A percentile compares a stretch with the other conserved stretches of the same genome.
Evolutionary conservation across 345 rosid genomes (phyloP).

Genomic region (Arabidopsis arenosa): DNA sequence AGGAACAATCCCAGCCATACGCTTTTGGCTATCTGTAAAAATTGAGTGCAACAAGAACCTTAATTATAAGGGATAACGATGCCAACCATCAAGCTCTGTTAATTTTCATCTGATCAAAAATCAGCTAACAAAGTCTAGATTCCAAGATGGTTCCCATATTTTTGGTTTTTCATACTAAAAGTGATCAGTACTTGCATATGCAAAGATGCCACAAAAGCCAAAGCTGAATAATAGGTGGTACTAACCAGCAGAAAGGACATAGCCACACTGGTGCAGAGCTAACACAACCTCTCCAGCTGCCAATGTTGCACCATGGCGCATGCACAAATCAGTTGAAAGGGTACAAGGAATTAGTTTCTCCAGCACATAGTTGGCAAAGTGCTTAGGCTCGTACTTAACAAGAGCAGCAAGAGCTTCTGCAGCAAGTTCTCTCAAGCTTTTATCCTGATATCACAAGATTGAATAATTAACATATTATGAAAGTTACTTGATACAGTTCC

Average conservation of each 20-base stretch:
- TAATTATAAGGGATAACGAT: constrained; percentile 3
- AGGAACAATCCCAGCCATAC: constrained; percentile 76
- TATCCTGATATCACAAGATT: constrained; percentile 63
- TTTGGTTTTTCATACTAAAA: constrained; percentile 24
- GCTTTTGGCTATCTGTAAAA: constrained; percentile 70
- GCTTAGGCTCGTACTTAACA: constrained; percentile 76
- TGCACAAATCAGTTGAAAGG: constrained; percentile 88
- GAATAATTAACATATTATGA: constrained; percentile 16
- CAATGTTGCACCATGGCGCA: constrained; percentile 94
- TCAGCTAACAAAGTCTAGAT: constrained; percentile 14
- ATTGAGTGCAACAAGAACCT: constrained; percentile 5
- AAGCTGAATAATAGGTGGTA: constrained; percentile 41
- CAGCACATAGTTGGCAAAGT: constrained; percentile 68
- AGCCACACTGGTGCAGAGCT: constrained; percentile 68
- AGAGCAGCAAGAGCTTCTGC: constrained; percentile 88
- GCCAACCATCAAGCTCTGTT: constrained; percentile 16
- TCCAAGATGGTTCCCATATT: constrained; percentile 27
- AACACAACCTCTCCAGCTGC: constrained; percentile 84
- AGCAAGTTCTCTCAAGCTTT: constrained; percentile 91
- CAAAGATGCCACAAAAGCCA: constrained; percentile 15
- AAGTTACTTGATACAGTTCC: constrained; percentile 14
- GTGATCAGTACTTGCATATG: constrained; percentile 4
- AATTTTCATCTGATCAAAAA: constrained; percentile 1
- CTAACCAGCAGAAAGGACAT: constrained; percentile 69
- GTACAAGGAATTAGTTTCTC: constrained; percentile 79